Base-by-base conservation (phyloP, 768 basidiomycete genomes). In the Leccinum broughii region DNA sequence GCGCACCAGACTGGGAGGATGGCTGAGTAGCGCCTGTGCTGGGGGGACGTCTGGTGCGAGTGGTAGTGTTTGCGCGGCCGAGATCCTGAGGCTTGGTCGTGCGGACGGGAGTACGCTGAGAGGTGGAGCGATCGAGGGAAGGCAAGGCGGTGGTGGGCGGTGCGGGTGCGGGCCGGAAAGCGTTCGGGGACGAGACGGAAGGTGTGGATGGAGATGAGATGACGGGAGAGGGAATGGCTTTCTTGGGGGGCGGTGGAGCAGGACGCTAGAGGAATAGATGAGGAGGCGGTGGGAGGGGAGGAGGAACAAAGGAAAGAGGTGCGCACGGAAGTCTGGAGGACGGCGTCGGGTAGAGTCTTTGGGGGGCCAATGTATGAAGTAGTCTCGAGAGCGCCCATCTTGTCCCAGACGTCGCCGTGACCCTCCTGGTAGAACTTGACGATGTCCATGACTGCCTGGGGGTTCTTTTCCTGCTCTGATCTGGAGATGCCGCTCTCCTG, bases 371-470 rank as follows among this genome's bases (percentile, higher is more conserved):
- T 56, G 64, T 64, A 68, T 20, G 69, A 30, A 0, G 68, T 53
- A 0, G 72, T 61, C 60, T 70, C 83, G 65, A 86, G 80, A 14
- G 83, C 79, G 14, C 87, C 89, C 75, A 93, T 83, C 81, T 93
- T 94, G 75, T 90, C 91, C 92, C 91, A 94, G 34, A 86, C 87
- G 68, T 88, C 88, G 60, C 85, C 84, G 61, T 86, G 83, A 37
- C 89, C 85, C 75, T 95, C 92, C 69, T 98, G 96, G 75, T 97
- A 98, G 77, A 98, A 98, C 70, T 95, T 95, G 74, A 99, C 96
- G 63, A 98, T 96, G 70, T 98, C 97, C 86, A 95, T 94, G 62
- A 98, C 94, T 4, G 94, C 94, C 76, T 97, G 90, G 0, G 97
- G 97, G 70, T 98, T 95, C 80, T 92, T 94, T 76, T 97, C 95